phyloP scores from a whole-genome alignment of 1,284 basidiomycete species.

The Trametes polyzona region DNA sequence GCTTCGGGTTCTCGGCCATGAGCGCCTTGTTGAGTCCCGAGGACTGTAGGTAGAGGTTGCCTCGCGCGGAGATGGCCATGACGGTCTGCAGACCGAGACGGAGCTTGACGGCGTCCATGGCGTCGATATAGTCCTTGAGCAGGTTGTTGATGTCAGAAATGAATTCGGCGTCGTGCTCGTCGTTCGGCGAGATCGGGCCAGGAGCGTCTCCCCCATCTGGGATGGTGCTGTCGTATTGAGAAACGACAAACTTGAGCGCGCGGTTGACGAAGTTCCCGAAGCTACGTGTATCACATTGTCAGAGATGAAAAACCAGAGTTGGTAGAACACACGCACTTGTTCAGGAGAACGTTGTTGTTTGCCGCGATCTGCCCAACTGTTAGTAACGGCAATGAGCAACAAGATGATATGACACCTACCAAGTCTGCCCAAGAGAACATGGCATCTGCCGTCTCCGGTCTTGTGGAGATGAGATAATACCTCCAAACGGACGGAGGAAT shows the following conservation, averaged over 20 bases:
- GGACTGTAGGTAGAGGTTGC: constrained; percentile 93
- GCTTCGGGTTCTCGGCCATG: constrained; percentile 78
- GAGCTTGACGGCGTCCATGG: constrained; percentile 93
- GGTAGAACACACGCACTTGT: constrained; percentile 69
- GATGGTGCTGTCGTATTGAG: constrained; percentile 83
- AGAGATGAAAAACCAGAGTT: neutral
- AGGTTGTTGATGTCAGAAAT: constrained; percentile 81
- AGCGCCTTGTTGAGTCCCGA: constrained; percentile 92
- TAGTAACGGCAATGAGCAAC: neutral
- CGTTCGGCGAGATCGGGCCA: constrained; percentile 71
- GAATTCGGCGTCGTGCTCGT: constrained; percentile 77
- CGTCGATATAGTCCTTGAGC: constrained; percentile 81
- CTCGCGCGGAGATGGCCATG: constrained; percentile 92
- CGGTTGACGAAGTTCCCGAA: constrained; percentile 99
- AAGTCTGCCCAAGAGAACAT: constrained; percentile 99
- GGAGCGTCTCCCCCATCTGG: constrained; percentile 77
- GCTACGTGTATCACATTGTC: constrained; percentile 43
- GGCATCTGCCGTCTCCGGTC: constrained; percentile 93
- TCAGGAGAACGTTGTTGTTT: constrained; percentile 94
- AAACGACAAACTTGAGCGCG: constrained; percentile 88
- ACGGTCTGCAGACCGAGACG: constrained; percentile 85
- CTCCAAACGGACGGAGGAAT: constrained; percentile 96
- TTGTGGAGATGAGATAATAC: constrained; percentile 92
- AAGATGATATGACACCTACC: constrained; percentile 48
- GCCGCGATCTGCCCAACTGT: constrained; percentile 68